Evolutionary conservation across 345 rosid species (phyloP).

Genomic region (Lepidium sativum): DNA sequence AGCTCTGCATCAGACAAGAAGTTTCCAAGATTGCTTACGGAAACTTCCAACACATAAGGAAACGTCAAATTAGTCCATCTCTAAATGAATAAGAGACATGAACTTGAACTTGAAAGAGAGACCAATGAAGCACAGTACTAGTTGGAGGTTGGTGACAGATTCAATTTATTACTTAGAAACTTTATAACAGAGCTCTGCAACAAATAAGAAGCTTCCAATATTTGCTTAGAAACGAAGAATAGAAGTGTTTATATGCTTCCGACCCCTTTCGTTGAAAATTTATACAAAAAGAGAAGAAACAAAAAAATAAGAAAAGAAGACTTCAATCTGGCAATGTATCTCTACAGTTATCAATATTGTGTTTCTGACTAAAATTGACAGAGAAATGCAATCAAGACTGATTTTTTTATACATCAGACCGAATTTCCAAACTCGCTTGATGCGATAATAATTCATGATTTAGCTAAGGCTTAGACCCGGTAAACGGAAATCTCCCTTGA

Average conservation of each 20-base stretch:
- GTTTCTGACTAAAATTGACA: neutral
- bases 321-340: constrained; percentile 3
- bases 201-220: neutral
- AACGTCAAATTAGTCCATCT: no score
- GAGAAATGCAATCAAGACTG: neutral
- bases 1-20: constrained; percentile 5
- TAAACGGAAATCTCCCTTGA: constrained; percentile 14
- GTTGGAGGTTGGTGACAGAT: no score
- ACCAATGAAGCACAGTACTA: neutral
- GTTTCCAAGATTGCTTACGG: neutral
- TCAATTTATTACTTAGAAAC: neutral
- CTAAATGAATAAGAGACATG: neutral
- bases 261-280: neutral
- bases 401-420: neutral
- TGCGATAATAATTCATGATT: neutral
- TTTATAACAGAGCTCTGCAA: neutral
- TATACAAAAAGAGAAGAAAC: neutral
- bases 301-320: neutral
- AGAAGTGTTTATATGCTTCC: neutral
- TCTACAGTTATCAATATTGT: neutral
- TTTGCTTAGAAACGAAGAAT: neutral
- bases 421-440: neutral
- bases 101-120: neutral
- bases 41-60: no score
- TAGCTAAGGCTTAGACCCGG: constrained; percentile 15